These are phyloP conservation scores for Paraphaeosphaeria minitans DNA, from an alignment of 2,329 filamentous ascomycete species.

Conservation along the genomic window DNA sequence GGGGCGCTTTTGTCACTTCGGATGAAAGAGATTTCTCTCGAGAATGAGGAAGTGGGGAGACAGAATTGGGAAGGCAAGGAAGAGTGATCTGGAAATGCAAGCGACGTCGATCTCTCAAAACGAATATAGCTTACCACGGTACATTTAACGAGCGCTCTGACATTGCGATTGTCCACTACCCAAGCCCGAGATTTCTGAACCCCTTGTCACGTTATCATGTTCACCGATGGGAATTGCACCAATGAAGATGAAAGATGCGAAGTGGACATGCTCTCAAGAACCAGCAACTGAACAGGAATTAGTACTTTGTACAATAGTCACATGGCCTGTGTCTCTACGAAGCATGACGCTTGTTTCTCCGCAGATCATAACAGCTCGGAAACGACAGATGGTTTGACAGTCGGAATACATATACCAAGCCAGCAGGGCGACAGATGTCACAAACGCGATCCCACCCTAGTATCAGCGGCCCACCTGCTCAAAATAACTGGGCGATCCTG, in stretches of 20 bases:
- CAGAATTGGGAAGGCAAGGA: slow-evolving; percentile 5
- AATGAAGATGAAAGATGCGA: neutral
- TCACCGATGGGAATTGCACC: neutral
- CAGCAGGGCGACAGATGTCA: neutral
- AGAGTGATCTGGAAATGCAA: neutral
- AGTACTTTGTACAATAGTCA: no score
- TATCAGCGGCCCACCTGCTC: neutral
- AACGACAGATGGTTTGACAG: neutral
- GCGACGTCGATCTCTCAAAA: neutral
- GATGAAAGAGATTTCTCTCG: slow-evolving; percentile 9
- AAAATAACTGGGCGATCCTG: neutral
- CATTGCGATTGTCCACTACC: neutral
- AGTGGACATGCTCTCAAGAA: neutral
- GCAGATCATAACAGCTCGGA: neutral
- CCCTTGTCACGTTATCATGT: neutral
- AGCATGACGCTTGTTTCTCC: no score
- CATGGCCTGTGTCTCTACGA: no score
- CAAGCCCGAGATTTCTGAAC: neutral
- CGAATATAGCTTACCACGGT: neutral
- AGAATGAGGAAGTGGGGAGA: slow-evolving; percentile 12
- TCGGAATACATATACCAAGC: neutral
- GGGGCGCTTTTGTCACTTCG: neutral
- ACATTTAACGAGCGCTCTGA: neutral
- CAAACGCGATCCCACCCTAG: neutral
- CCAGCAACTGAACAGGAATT: neutral